Base-by-base conservation (phyloP, 805 yeast species). In the Wickerhamomyces rabaulensis region DNA sequence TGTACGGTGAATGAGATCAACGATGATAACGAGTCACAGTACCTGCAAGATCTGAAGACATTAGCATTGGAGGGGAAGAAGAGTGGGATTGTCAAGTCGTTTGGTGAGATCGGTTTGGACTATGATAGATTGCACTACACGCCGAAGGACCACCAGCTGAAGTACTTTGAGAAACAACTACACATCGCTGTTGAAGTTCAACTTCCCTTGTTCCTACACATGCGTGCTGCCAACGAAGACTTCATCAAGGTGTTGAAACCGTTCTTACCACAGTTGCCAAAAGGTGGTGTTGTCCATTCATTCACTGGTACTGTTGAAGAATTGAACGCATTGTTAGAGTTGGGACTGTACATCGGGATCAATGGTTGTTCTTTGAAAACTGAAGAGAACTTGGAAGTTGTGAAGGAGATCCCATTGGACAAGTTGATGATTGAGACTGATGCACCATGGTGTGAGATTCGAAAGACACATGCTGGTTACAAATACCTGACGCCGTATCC, bases 391-490 rank as follows among this genome's bases (percentile, higher is more conserved):
- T 66, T 90, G 13, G 72, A 74, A 23, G 89, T 83, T 21, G 88
- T 83, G 0, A 66, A 69, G 38, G 57, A 62, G 21, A 76, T 94
- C n/a, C 98, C 98, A 0, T 57, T 80, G 9, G 79, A 81, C 5
- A 76, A 73, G 56, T 63, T 94, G 39, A 66, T 92, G 74, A 76
- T 94, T 9, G 99, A 94, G 62, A 92, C 97, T 0, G 99, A 94
- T 66, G 90, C 97, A 3, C 99, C 99, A 1, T 94, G 99, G 99
- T 94, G 99, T 69, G 98, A 91, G 60, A 79, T 94, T 40, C 74
- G 95, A 48, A 86, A 79, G 53, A 75, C 94, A 9, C 96, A 89
- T 62, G 88, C 89, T 2, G 77, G 94, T 15, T 80, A 78, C 65
- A 68, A 78, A 51, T 74, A 70, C 51, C 61, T 90, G 26, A 66